phyloP scores from a whole-genome alignment of 306 rosid genomes.

The Alnus glutinosa region DNA sequence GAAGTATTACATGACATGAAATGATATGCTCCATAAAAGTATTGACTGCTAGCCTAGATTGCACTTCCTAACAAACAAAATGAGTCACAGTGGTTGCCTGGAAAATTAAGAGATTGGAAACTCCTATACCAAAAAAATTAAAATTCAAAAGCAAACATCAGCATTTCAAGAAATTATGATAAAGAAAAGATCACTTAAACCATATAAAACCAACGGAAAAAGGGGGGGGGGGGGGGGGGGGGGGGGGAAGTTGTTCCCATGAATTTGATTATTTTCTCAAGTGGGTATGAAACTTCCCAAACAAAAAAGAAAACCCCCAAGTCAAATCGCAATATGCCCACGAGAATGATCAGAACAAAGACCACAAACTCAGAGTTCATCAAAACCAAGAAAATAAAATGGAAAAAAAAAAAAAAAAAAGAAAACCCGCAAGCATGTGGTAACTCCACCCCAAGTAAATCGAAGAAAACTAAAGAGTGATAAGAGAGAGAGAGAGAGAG shows the following conservation, averaged over 20 bases:
- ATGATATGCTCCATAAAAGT: background rate
- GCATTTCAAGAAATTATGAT: background rate
- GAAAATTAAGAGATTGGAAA: background rate
- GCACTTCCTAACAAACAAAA: background rate
- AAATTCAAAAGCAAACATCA: background rate
- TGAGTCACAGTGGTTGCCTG: background rate
- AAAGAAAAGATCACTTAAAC: background rate
- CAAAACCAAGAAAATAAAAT: background rate
- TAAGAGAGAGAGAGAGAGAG: background rate
- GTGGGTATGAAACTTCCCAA: background rate
- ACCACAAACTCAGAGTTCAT: background rate
- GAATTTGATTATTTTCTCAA: background rate
- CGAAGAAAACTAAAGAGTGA: background rate
- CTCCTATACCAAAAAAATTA: background rate
- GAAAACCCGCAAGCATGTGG: background rate
- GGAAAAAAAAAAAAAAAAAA: background rate
- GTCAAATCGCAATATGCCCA: background rate
- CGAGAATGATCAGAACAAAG: background rate
- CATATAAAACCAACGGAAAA: background rate
- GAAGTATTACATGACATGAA: background rate
- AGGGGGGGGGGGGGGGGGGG: no score
- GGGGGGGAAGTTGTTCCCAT: background rate
- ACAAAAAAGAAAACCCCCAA: conserved; percentile 1
- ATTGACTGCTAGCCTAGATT: background rate
- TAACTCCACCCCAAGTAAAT: background rate